A percentile compares a stretch with the other conserved stretches of the same genome.
These are phyloP conservation scores for Paspalum vaginatum DNA, from an alignment of 176 grass and related monocot genomes.

Conservation along the genomic window DNA sequence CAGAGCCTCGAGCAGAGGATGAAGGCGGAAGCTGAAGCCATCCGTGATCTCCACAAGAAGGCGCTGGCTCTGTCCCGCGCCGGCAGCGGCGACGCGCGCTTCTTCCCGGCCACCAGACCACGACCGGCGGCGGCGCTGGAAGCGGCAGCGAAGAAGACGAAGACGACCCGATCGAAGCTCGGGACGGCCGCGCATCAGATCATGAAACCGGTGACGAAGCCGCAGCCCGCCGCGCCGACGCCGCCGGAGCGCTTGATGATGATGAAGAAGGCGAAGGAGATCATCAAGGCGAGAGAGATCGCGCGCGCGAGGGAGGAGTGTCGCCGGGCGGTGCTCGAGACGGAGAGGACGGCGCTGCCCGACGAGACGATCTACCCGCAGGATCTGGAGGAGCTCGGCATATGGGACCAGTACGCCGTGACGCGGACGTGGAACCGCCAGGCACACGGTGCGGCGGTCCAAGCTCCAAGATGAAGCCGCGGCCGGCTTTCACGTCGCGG, in stretches of 20 bases:
- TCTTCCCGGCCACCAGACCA: neutral
- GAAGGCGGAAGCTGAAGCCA: neutral
- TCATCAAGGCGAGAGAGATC: neutral
- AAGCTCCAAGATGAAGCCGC: no score
- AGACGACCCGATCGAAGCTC: neutral
- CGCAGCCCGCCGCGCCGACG: neutral
- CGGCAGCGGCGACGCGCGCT: neutral
- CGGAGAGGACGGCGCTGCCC: slow-evolving; percentile 13
- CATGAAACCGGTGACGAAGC: neutral
- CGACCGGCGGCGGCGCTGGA: neutral
- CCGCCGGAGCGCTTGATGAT: neutral
- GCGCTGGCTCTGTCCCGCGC: neutral
- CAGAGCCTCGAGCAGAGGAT: slow-evolving; percentile 3
- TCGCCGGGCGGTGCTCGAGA: neutral
- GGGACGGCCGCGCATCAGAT: neutral
- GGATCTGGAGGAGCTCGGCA: slow-evolving; percentile 39
- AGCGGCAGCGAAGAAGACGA: neutral
- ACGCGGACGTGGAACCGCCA: no score
- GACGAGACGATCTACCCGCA: slow-evolving; percentile 12
- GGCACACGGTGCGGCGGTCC: no score
- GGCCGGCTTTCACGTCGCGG: no score
- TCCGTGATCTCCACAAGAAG: neutral
- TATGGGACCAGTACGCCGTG: neutral
- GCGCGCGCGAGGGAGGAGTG: slow-evolving; percentile 24
- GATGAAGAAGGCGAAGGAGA: neutral